Conservation (phyloP, 169 alveolate species). For the Cryptosporidium felis region DNA sequence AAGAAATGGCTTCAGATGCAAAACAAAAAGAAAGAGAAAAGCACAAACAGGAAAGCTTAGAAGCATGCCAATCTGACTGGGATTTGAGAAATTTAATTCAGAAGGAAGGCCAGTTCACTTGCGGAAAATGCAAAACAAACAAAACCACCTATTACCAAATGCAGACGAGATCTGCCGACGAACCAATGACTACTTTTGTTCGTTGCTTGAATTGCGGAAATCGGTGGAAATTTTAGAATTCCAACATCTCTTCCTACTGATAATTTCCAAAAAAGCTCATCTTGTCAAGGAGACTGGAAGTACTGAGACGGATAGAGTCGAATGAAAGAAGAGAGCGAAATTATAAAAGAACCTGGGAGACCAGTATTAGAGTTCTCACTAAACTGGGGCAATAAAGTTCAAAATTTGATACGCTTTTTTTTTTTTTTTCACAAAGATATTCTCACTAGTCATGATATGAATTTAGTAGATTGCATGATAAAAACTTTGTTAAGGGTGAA, state of each 20-base stretch:
- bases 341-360: too few relatives aligned
- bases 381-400: too few relatives aligned
- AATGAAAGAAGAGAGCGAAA: too few relatives aligned
- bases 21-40: slow-evolving; percentile 86
- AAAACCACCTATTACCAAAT: slow-evolving; percentile 91
- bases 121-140: slow-evolving; percentile 90
- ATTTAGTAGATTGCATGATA: slow-evolving; percentile 45
- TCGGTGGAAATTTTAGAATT: slow-evolving; percentile 90
- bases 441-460: slow-evolving; percentile 69
- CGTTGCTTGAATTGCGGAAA: slow-evolving; percentile 93
- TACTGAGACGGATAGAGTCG: neutral
- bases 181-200: slow-evolving; percentile 98
- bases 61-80: slow-evolving; percentile 95
- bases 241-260: neutral
- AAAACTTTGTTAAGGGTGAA: slow-evolving; percentile 36
- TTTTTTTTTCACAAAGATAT: too few relatives aligned
- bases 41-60: slow-evolving; percentile 83
- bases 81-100: slow-evolving; percentile 83
- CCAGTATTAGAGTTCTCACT: too few relatives aligned
- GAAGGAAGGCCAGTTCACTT: slow-evolving; percentile 91
- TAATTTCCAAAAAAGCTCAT: neutral
- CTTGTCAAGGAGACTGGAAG: neutral
- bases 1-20: slow-evolving; percentile 92
- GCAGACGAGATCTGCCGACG: slow-evolving; percentile 97
- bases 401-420: too few relatives aligned